These are phyloP conservation scores for Heterobasidion irregulare DNA, from an alignment of 1,284 basidiomycete genomes.

Conservation along the genomic window DNA sequence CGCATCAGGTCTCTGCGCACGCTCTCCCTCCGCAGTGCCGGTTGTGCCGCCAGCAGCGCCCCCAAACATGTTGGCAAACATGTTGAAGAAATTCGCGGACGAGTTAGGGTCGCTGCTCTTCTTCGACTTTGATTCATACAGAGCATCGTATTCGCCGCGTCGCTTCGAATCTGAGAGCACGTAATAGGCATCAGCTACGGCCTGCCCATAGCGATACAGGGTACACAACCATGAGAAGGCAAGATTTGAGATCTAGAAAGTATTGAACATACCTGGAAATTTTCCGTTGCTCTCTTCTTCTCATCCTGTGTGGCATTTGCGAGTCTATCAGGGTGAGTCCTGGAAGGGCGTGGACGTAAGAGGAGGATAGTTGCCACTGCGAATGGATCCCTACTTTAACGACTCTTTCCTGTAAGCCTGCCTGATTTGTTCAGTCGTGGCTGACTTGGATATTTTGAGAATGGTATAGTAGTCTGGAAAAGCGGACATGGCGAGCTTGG, in stretches of 20 bases:
- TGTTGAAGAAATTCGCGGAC: slow-evolving; percentile 69
- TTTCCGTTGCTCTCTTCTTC: slow-evolving; percentile 70
- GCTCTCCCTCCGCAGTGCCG: slow-evolving; percentile 21
- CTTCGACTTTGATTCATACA: slow-evolving; percentile 48
- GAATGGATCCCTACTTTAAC: slow-evolving; percentile 32
- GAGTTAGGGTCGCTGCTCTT: slow-evolving; percentile 55
- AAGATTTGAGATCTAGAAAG: background rate
- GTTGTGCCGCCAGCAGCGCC: slow-evolving; percentile 23
- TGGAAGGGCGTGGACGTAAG: slow-evolving; percentile 19
- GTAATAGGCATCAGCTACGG: slow-evolving; percentile 94
- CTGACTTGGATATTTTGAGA: slow-evolving; percentile 47
- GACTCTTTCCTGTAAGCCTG: slow-evolving; percentile 83
- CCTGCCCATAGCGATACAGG: slow-evolving; percentile 29
- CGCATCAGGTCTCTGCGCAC: slow-evolving; percentile 58
- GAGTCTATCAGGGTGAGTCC: slow-evolving; percentile 87
- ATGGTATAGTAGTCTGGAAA: slow-evolving; percentile 76
- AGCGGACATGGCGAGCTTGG: slow-evolving; percentile 34
- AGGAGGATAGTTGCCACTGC: background rate
- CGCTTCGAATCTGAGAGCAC: slow-evolving; percentile 81
- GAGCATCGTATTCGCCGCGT: slow-evolving; percentile 73
- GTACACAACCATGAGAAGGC: background rate
- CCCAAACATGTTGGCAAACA: slow-evolving; percentile 66
- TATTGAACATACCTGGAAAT: slow-evolving; percentile 53
- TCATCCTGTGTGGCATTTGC: slow-evolving; percentile 68
- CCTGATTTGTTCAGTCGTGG: slow-evolving; percentile 66